Evolutionary conservation across 2,329 filamentous ascomycete genomes (phyloP), one percentile per base, ranked within the genome.

Genomic region (Phaeosphaeria sp.): DNA sequence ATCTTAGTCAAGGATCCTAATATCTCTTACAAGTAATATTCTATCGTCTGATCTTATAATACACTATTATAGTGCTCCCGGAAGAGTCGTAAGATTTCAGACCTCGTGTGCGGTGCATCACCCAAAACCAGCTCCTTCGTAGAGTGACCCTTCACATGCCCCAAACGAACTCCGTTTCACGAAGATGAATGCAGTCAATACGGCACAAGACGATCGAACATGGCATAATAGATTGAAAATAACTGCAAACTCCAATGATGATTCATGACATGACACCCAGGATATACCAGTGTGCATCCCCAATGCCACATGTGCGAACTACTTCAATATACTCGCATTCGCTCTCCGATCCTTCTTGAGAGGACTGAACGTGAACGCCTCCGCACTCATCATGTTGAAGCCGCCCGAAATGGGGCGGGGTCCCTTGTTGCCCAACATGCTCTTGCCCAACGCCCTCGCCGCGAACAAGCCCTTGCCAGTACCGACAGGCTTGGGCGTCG

Each of bases 261-360:
- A 46, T 25, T 17, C 8, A 25, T 46, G 21, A 17, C 22, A 46
- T 46, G 15, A 46, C 6, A 27, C 4, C 2, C 20, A 27, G n/a
- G n/a, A n/a, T n/a, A n/a, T n/a, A n/a, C n/a, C n/a, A n/a, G n/a
- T n/a, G n/a, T n/a, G n/a, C n/a, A n/a, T n/a, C n/a, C n/a, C n/a
- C n/a, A n/a, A n/a, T n/a, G n/a, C n/a, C n/a, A n/a, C n/a, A n/a
- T n/a, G 11, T 36, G 25, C 11, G 15, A 3, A 24, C 24, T 59
- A 70, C 64, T 73, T 72, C 45, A 74, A 15, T 1, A 74, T 65
- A 50, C 69, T 72, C 9, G 57, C 61, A 24, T 63, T 58, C 17
- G 17, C 20, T 48, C 67, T 73, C 59, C 75, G 67, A 47, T 78
- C 77, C 67, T 77, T 79, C 67, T 79, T 79, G 55, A 78, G 57